Base-by-base conservation (phyloP, 2,329 filamentous ascomycete species). In the Trichoderma endophyticum region DNA sequence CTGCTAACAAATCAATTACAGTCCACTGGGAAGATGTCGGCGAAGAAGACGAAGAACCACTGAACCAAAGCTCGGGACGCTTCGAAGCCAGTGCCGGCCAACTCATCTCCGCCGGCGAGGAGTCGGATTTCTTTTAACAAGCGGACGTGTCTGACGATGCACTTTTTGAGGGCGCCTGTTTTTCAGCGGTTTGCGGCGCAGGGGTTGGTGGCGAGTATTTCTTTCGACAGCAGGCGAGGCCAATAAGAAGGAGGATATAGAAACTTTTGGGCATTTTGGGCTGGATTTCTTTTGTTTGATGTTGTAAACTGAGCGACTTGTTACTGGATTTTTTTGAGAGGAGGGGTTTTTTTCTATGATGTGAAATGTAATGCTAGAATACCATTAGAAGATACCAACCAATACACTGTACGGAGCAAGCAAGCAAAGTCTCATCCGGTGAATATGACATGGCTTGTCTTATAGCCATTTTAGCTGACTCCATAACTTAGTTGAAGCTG, bases 1-100 rank as follows among this genome's bases (percentile, higher is more conserved):
- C n/a, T 39, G 30, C 67, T 70, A 62, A 70, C 39, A 28, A 28
- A 24, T n/a, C 12, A 14, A 51, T 32, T 34, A 28, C 9, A 82
- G 81, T 82, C 54, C 76, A 80, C 57, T 82, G 81, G 81, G 76
- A 81, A 34, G 78, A 77, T 0, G 71, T 76, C 12, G 77, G 76
- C 18, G 79, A 80, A 69, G 77, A 78, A 64, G 79, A 80, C 64
- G 76, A 78, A 57, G 65, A 64, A 24, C 43, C 64, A 24, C 4
- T n/a, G 18, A 28, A 60, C 24, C 39, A 6, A 43, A 15, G 6
- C 39, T 5, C 36, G 18, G n/a, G 39, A n/a, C 15, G 30, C 18
- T 21, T 71, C 26, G 48, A 12, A 12, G 36, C n/a, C 24, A 36
- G 24, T 1, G 34, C 71, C 26, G 64, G 24, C 26, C 43, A 63